Percentiles rank a stretch among this genome's conserved stretches.
phyloP scores from a whole-genome alignment of 2,329 filamentous ascomycete genomes.

The Didymella pomorum region DNA sequence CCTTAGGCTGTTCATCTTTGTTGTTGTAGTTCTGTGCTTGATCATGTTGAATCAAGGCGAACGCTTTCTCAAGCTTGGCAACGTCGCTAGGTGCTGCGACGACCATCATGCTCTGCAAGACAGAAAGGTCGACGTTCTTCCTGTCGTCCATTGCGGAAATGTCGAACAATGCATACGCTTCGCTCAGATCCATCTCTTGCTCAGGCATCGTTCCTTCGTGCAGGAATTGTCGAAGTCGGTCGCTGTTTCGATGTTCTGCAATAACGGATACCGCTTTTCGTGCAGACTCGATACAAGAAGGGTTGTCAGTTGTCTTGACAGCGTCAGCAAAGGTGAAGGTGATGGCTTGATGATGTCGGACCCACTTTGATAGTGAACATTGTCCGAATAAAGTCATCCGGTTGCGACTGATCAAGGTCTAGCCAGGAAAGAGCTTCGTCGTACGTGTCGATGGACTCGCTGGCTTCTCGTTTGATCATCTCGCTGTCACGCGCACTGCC shows the following conservation, averaged over 20 bases:
- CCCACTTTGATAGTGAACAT: slow-evolving; percentile 65
- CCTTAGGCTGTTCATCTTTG: slow-evolving; percentile 18
- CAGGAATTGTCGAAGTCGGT: slow-evolving; percentile 61
- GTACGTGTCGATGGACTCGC: slow-evolving; percentile 67
- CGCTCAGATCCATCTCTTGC: slow-evolving; percentile 61
- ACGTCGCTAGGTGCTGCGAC: slow-evolving; percentile 56
- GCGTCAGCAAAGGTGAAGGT: slow-evolving; percentile 15
- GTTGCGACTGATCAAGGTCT: slow-evolving; percentile 56
- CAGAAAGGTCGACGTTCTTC: slow-evolving; percentile 59
- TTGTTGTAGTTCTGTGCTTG: slow-evolving; percentile 37
- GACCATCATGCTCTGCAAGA: slow-evolving; percentile 38
- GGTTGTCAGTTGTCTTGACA: slow-evolving; percentile 60
- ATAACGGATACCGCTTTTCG: slow-evolving; percentile 66
- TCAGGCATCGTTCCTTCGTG: slow-evolving; percentile 59
- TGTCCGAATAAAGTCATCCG: slow-evolving; percentile 66
- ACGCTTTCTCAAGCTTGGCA: slow-evolving; percentile 57
- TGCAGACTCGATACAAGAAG: slow-evolving; percentile 59
- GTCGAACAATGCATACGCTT: slow-evolving; percentile 51
- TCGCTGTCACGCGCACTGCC: slow-evolving; percentile 66
- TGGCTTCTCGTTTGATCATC: slow-evolving; percentile 65
- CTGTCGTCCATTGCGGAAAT: slow-evolving; percentile 61
- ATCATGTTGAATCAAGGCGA: slow-evolving; percentile 54
- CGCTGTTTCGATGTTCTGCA: slow-evolving; percentile 65
- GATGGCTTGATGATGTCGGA: neutral
- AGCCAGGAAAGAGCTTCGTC: slow-evolving; percentile 71